Percentiles rank a stretch among this genome's conserved stretches.
phyloP scores from a whole-genome alignment of 306 rosid genomes.

The Quercus aquifolioides region DNA sequence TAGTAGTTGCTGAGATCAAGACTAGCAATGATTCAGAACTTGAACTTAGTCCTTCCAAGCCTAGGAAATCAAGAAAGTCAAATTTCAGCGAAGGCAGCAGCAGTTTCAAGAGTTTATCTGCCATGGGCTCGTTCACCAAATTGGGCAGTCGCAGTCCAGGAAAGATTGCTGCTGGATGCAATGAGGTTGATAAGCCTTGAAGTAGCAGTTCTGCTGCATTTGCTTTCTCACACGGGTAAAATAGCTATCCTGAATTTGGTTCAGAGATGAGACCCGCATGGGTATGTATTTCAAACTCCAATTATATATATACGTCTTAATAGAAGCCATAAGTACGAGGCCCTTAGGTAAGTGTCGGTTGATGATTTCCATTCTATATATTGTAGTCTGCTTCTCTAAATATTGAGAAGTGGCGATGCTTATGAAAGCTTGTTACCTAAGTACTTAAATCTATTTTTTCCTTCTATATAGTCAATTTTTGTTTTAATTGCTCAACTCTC shows the following conservation, averaged over 20 bases:
- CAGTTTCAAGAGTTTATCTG: constrained; percentile 79
- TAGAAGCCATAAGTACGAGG: neutral
- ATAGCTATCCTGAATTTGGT: constrained; percentile 14
- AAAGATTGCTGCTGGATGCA: constrained; percentile 47
- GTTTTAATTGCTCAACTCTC: neutral
- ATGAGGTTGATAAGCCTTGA: constrained; percentile 36
- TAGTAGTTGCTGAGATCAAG: constrained; percentile 55
- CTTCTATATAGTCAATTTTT: neutral
- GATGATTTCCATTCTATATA: neutral
- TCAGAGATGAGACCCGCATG: constrained; percentile 3
- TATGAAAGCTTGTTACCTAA: constrained; percentile 16
- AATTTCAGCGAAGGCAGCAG: constrained; percentile 87
- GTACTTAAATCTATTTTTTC: neutral
- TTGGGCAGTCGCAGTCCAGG: constrained; percentile 55
- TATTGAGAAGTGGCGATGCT: constrained; percentile 20
- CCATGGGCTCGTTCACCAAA: constrained; percentile 71
- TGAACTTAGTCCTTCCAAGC: constrained; percentile 63
- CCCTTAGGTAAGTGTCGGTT: neutral
- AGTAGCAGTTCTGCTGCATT: constrained; percentile 8
- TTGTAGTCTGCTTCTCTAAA: constrained; percentile 18
- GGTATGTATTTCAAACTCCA: constrained; percentile 13
- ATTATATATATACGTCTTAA: neutral
- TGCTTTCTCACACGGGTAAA: constrained; percentile 7
- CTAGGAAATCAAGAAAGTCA: constrained; percentile 71
- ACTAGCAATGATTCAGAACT: constrained; percentile 38